These are phyloP conservation scores for Venturia oleaginea DNA, from an alignment of 2,329 filamentous ascomycete species.

Conservation along the genomic window DNA sequence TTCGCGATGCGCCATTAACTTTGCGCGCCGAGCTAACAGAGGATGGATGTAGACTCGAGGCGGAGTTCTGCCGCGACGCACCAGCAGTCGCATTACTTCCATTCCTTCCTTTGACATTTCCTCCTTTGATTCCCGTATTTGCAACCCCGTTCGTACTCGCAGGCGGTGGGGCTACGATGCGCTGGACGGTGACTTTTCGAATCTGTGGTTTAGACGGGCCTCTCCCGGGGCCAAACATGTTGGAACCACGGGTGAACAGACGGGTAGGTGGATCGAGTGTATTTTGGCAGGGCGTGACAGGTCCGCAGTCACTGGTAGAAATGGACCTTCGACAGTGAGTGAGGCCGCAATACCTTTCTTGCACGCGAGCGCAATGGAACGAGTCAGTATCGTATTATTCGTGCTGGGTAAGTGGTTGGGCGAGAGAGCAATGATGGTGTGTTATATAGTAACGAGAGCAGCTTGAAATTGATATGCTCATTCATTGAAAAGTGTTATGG, in stretches of 20 bases:
- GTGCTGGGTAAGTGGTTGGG: background rate
- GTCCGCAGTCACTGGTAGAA: background rate
- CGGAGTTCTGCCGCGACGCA: background rate
- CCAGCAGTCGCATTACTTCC: background rate
- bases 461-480: no score
- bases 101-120: background rate
- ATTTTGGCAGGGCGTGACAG: background rate
- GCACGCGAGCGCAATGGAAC: background rate
- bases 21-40: background rate
- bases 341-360: background rate
- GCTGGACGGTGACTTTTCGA: slow-evolving; percentile 5
- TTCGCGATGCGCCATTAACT: background rate
- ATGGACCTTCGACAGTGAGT: background rate
- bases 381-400: background rate
- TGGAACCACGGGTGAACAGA: background rate
- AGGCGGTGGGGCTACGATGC: background rate
- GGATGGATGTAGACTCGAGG: background rate
- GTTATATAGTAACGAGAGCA: background rate
- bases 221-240: background rate
- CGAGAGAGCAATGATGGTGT: background rate
- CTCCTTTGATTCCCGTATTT: background rate
- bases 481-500: no score
- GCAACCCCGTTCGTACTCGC: background rate
- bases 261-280: background rate
- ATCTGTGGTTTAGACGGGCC: slow-evolving; percentile 3